Percentiles rank a stretch among this genome's conserved stretches.
phyloP scores from a whole-genome alignment of 257 asterid genomes.

The Solanum piurae region DNA sequence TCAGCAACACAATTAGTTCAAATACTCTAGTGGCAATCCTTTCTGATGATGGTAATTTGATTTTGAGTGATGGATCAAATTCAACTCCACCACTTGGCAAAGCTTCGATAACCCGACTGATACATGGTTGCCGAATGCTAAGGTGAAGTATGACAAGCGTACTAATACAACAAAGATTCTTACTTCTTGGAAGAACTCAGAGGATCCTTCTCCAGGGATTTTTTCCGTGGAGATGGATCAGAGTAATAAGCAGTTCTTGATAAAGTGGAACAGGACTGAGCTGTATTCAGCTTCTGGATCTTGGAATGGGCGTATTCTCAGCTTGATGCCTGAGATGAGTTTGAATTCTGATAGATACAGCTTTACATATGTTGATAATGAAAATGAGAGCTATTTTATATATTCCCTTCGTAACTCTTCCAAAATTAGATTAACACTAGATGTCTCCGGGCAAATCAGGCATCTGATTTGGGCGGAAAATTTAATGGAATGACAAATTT shows the following conservation, averaged over 20 bases:
- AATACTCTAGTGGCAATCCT: neutral
- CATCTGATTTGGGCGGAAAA: slow-evolving; percentile 15
- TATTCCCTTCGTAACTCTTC: slow-evolving; percentile 23
- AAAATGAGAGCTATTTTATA: slow-evolving; percentile 33
- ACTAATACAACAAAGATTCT: neutral
- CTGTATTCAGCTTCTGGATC: slow-evolving; percentile 1
- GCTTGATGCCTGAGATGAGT: slow-evolving; percentile 28
- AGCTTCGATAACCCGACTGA: slow-evolving; percentile 5
- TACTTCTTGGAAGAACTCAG: slow-evolving; percentile 8
- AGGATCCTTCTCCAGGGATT: slow-evolving; percentile 8
- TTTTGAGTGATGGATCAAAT: neutral
- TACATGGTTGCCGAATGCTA: slow-evolving; percentile 1
- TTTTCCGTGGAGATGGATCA: slow-evolving; percentile 6
- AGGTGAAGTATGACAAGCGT: neutral
- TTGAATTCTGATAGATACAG: slow-evolving; percentile 22
- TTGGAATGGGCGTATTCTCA: slow-evolving; percentile 4
- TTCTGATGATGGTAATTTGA: slow-evolving; percentile 5
- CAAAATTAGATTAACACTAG: slow-evolving; percentile 23
- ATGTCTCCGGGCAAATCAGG: slow-evolving; percentile 39
- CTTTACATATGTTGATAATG: slow-evolving; percentile 21
- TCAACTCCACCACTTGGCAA: neutral
- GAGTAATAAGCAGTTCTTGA: neutral
- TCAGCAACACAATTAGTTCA: neutral
- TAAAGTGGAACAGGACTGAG: slow-evolving; percentile 10
- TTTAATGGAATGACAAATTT: slow-evolving; percentile 25